These are phyloP conservation scores for Nakaseomyces kungkrabaensis DNA, from an alignment of 1,139 yeast genomes.

Conservation along the genomic window DNA sequence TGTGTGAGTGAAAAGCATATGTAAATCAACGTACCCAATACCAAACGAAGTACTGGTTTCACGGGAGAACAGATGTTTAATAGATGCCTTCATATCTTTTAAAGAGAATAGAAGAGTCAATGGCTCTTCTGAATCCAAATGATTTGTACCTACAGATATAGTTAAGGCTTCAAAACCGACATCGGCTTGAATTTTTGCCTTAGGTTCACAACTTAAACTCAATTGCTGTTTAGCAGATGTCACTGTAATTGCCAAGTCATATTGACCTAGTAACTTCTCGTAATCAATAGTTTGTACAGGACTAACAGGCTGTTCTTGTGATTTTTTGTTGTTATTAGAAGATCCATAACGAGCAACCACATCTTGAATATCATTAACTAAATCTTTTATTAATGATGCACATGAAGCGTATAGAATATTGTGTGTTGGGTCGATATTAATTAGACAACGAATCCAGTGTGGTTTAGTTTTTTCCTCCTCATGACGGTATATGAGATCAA, in stretches of 20 bases:
- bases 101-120: slow-evolving; percentile 39
- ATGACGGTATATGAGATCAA: slow-evolving; percentile 40
- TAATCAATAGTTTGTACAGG: slow-evolving; percentile 28
- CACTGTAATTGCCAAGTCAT: slow-evolving; percentile 57
- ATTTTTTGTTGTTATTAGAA: slow-evolving; percentile 8
- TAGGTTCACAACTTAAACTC: slow-evolving; percentile 81
- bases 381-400: slow-evolving; percentile 65
- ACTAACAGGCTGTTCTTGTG: background rate
- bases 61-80: slow-evolving; percentile 85
- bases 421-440: slow-evolving; percentile 43
- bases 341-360: slow-evolving; percentile 29
- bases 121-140: slow-evolving; percentile 34
- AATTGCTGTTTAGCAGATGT: slow-evolving; percentile 64
- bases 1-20: slow-evolving; percentile 35
- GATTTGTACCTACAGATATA: slow-evolving; percentile 48
- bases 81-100: slow-evolving; percentile 50
- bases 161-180: slow-evolving; percentile 61
- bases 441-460: slow-evolving; percentile 23
- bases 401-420: slow-evolving; percentile 64
- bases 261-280: slow-evolving; percentile 36
- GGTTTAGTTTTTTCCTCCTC: slow-evolving; percentile 24
- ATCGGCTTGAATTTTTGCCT: slow-evolving; percentile 83
- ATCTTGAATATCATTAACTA: slow-evolving; percentile 37
- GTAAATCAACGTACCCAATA: slow-evolving; percentile 41
- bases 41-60: slow-evolving; percentile 72